Percentiles rank a stretch among this genome's conserved stretches.
Conservation (phyloP, 2,329 filamentous ascomycete species). For the Ophiostoma populinum region DNA sequence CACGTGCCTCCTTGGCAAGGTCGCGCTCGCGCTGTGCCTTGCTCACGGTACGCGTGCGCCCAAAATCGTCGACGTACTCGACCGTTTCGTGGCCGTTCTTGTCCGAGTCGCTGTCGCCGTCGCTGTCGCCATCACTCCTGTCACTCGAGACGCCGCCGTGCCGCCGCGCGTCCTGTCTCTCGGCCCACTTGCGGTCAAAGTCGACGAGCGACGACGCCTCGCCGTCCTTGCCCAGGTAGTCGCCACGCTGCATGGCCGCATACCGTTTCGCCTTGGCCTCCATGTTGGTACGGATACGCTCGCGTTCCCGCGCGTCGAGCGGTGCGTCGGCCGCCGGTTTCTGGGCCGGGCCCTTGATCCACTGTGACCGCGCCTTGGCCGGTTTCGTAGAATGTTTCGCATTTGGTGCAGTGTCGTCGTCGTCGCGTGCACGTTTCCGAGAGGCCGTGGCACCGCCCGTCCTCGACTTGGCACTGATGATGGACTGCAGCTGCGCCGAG, state of each 20-base stretch:
- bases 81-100: conserved; percentile 43
- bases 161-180: conserved; percentile 40
- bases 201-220: conserved; percentile 59
- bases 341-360: conserved; percentile 17
- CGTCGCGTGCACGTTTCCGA: not conserved
- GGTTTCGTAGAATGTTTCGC: not conserved
- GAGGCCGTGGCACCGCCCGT: conserved; percentile 35
- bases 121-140: conserved; percentile 43
- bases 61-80: conserved; percentile 85
- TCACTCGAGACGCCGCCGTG: conserved; percentile 33
- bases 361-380: conserved; percentile 12
- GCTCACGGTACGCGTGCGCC: conserved; percentile 60
- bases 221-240: conserved; percentile 53
- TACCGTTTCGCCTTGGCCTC: conserved; percentile 82
- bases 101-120: conserved; percentile 22
- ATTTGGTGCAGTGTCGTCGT: not conserved
- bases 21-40: conserved; percentile 48
- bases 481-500: conserved; percentile 67
- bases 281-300: conserved; percentile 61
- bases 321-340: conserved; percentile 27
- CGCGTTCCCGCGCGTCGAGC: conserved; percentile 50
- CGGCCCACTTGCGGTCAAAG: conserved; percentile 92
- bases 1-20: conserved; percentile 36
- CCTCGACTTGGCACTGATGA: conserved; percentile 32
- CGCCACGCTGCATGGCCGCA: conserved; percentile 77